These are phyloP conservation scores for Citropsis articulata DNA, from an alignment of 345 rosid species.

Conservation along the genomic window DNA sequence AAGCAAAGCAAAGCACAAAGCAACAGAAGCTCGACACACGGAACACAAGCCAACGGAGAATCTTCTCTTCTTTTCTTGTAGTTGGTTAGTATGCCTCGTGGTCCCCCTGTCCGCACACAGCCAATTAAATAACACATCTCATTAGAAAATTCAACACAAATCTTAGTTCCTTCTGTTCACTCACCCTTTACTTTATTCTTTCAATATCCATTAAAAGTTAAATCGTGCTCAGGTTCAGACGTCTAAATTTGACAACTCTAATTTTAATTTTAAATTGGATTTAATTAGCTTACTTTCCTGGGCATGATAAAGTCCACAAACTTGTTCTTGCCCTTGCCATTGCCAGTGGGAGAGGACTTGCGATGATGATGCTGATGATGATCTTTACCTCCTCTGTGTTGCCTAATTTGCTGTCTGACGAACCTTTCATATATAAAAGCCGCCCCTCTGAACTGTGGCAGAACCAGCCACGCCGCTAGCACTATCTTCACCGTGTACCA, in stretches of 20 bases:
- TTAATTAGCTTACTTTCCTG: slow-evolving; percentile 22
- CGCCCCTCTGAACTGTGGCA: slow-evolving; percentile 74
- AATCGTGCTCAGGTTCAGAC: too few species aligned
- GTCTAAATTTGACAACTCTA: too few species aligned
- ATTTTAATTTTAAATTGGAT: too few species aligned
- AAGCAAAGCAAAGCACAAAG: neutral
- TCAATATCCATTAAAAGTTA: too few species aligned
- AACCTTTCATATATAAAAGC: slow-evolving; percentile 62
- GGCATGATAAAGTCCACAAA: slow-evolving; percentile 21
- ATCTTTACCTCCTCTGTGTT: slow-evolving; percentile 19
- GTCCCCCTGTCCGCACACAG: slow-evolving; percentile 28
- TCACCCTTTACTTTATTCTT: neutral
- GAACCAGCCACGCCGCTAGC: slow-evolving; percentile 69
- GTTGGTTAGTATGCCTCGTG: slow-evolving; percentile 23
- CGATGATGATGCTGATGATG: neutral
- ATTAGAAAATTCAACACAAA: neutral
- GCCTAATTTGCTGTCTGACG: slow-evolving; percentile 54
- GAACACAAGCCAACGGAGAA: too few species aligned
- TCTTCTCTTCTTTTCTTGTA: too few species aligned
- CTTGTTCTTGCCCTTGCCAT: slow-evolving; percentile 21
- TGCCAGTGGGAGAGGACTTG: slow-evolving; percentile 14
- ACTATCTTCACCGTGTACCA: slow-evolving; percentile 72
- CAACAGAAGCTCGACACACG: too few species aligned
- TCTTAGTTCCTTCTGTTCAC: neutral
- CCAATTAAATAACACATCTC: neutral